Conservation (phyloP, 352 stramenopile genomes). For the Aphanomyces invadans region DNA sequence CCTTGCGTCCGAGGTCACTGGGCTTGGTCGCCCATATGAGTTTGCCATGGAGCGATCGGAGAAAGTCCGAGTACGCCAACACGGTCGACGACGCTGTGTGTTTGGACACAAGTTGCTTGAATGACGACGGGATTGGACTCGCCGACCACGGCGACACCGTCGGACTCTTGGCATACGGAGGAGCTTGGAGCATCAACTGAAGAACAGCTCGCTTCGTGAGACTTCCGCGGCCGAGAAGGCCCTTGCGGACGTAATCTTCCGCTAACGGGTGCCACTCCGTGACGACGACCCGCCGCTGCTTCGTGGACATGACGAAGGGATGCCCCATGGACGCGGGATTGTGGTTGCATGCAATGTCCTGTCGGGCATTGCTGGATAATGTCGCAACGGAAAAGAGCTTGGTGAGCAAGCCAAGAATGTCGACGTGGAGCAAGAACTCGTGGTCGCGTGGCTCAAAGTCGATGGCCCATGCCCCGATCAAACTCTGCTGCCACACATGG, state of each 20-base stretch:
- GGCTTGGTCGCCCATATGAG: conserved; percentile 35
- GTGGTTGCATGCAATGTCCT: conserved; percentile 20
- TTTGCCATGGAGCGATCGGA: conserved; percentile 54
- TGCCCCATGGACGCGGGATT: neutral
- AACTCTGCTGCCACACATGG: conserved; percentile 7
- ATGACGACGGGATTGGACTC: neutral
- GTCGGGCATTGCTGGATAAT: conserved; percentile 35
- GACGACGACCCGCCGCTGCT: conserved; percentile 10
- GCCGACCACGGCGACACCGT: too few species aligned
- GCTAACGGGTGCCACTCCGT: conserved; percentile 76
- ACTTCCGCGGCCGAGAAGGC: conserved; percentile 50
- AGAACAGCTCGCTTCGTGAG: conserved; percentile 78
- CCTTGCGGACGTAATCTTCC: conserved; percentile 70
- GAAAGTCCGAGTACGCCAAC: conserved; percentile 63
- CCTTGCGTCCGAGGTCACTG: conserved; percentile 37
- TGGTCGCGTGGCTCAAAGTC: conserved; percentile 81
- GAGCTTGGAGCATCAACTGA: conserved; percentile 49
- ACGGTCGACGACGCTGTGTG: conserved; percentile 72
- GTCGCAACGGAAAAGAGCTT: conserved; percentile 68
- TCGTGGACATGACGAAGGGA: too few species aligned
- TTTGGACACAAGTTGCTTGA: conserved; percentile 6
- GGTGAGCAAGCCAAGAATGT: conserved; percentile 63
- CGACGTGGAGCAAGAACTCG: conserved; percentile 66
- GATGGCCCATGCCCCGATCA: conserved; percentile 72
- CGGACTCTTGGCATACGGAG: conserved; percentile 52